Evolutionary conservation across 345 rosid genomes (phyloP), one percentile per base, ranked within the genome.

Genomic region (Chamaenerion angustifolium): DNA sequence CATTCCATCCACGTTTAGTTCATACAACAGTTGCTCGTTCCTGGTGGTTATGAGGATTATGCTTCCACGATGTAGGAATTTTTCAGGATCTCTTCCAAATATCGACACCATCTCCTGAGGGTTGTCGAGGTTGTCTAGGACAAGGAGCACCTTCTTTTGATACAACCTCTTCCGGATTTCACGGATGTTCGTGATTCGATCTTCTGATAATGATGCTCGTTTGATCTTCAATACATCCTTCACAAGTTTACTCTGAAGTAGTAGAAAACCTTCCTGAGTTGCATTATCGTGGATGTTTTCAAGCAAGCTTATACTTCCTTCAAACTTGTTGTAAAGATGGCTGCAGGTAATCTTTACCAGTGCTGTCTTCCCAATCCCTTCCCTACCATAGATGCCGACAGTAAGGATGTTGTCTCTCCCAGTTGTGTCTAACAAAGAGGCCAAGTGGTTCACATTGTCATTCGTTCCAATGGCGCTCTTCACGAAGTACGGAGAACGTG

Each of bases 331-430:
- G 0, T 19, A 41, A 11, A n/a, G 52, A 41, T 17, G 21, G 18
- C 35, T 6, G 52, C 44, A 47, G 7, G 17, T 46, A 21, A 48
- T 11, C 13, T 49, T 49, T 11, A 46, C 52, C 2, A 42, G 12
- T 21, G 27, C 19, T 11, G 60, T 40, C 46, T 56, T 56, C 25
- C 60, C 60, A 16, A 46, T 56, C 40, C 52, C 60, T 47, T 49
- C 60, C 27, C 18, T 23, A 7, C 52, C 60, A 12, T 40, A 14
- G 17, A 40, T 2, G 18, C 60, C 60, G 11, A 47, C n/a, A 11
- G 21, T 11, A 23, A 25, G 48, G 17, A 54, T 37, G 11, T 6
- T 42, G 25, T 21, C 25, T 2, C 25, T 21, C 25, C 25, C 25
- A 3, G 11, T 10, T 0, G 16, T 40, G 9, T 42, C 40, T 7